Base-by-base conservation (phyloP, 2,329 filamentous ascomycete species). In the Aureobasidium sp. region DNA sequence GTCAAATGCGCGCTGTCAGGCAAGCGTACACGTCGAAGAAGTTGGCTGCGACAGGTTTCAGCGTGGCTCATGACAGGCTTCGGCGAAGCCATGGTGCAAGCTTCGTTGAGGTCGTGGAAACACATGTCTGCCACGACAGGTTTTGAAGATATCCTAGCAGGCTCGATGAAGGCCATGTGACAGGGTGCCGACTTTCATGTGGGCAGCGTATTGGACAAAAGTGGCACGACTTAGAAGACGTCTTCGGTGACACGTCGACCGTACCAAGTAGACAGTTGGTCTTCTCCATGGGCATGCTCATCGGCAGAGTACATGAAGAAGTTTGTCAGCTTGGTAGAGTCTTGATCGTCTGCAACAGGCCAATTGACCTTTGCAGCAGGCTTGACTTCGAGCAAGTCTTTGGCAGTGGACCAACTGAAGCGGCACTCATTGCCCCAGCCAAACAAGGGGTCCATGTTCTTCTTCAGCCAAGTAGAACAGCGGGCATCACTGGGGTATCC, bases 381-480 rank as follows among this genome's bases (percentile, higher is more conserved):
- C 73, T 89, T 91, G n/a, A 80, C 78, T 67, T 97, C 92, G 4
- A 99, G 78, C 85, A 97, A 84, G 70, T 97, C 92, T 77, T 95
- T 97, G 1, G 89, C 89, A 0, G 94, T 97, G 0, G 89, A 89
- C 94, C 94, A 99, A 71, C 91, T 96, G 71, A 97, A 97, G 5
- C 94, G 82, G 72, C 91, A 96, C 76, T 97, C 92, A 27, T 84
- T 84, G 0, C 93, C 92, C 93, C 94, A 99, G 15, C 94, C 94
- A 77, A 97, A 99, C 1, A 97, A 77, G 2, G 90, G 90, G 71
- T 99, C 87, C 87, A 97, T 93, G 67, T 93, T 94, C 42, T 78
- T 78, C 76, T 86, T 89, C 71, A 99, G 73, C 93, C 94, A 99
- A 25, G 77, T 75, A 1, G 88, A 84, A 68, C 91, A 96, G 65